These are phyloP conservation scores for Diaporthe humulicola DNA, from an alignment of 2,329 filamentous ascomycete genomes.

Conservation along the genomic window DNA sequence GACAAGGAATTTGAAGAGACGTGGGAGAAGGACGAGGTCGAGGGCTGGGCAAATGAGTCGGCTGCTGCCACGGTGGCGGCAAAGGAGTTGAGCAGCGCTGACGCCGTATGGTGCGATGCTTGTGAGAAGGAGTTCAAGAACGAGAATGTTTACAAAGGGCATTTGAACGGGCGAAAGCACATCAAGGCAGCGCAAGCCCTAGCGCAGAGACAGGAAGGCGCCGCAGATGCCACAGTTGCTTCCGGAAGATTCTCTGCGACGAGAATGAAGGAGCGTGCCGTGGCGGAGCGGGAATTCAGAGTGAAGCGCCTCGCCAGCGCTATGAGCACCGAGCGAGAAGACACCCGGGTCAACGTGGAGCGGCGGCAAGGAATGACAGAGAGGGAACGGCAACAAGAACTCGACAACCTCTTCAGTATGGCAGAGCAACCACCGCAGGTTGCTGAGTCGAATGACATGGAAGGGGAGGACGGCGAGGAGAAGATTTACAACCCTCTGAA, in stretches of 20 bases:
- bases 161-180: conserved; percentile 93
- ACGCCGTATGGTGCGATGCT: conserved; percentile 88
- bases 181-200: conserved; percentile 82
- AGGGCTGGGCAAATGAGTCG: conserved; percentile 80
- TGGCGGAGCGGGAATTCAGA: conserved; percentile 90
- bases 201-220: conserved; percentile 60
- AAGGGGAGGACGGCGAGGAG: conserved; percentile 84
- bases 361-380: conserved; percentile 98
- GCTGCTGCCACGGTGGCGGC: conserved; percentile 51
- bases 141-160: conserved; percentile 91
- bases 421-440: conserved; percentile 61
- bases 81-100: conserved; percentile 55
- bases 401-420: conserved; percentile 82
- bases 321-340: conserved; percentile 88
- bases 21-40: conserved; percentile 85
- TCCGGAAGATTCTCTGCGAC: conserved; percentile 41
- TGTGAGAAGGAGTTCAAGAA: conserved; percentile 98
- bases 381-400: conserved; percentile 91
- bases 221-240: conserved; percentile 42
- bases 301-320: conserved; percentile 83
- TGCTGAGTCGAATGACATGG: conserved; percentile 72
- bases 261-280: conserved; percentile 81
- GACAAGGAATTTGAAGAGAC: conserved; percentile 86
- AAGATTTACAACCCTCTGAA: conserved; percentile 98
- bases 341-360: conserved; percentile 95